Conservation (phyloP, 768 basidiomycete species). For the Trametes elegans region DNA sequence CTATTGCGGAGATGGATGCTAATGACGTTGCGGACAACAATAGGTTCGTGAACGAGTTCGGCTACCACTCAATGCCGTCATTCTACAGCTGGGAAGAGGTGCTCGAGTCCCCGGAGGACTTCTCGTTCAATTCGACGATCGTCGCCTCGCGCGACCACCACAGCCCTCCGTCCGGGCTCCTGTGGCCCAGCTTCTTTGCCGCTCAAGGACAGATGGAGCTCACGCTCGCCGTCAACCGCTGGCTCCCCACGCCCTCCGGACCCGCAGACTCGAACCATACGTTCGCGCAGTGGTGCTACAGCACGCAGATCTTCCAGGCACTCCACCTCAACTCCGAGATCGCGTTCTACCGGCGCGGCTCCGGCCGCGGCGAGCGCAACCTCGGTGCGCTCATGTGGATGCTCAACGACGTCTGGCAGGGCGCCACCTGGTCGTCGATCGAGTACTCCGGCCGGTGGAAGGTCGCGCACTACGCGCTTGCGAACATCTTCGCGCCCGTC, state of each 20-base stretch:
- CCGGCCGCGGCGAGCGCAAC: conserved; percentile 55
- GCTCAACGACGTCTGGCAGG: conserved; percentile 61
- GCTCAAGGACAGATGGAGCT: conserved; percentile 51
- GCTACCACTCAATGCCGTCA: conserved; percentile 65
- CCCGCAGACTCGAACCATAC: conserved; percentile 50
- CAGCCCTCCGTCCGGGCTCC: conserved; percentile 47
- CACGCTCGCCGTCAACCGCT: conserved; percentile 48
- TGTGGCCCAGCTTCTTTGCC: conserved; percentile 55
- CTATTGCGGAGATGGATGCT: no score
- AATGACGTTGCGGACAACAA: no score
- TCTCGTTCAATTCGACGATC: conserved; percentile 55
- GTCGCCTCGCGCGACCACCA: conserved; percentile 57
- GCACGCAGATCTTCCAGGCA: conserved; percentile 58
- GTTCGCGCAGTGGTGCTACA: conserved; percentile 62
- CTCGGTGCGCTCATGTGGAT: conserved; percentile 59
- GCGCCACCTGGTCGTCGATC: conserved; percentile 51
- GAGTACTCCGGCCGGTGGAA: conserved; percentile 62
- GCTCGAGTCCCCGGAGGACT: conserved; percentile 46
- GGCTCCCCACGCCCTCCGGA: conserved; percentile 52
- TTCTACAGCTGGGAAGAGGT: conserved; percentile 62
- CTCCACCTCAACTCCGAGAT: conserved; percentile 55
- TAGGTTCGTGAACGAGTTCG: conserved; percentile 58
- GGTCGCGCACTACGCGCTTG: conserved; percentile 50
- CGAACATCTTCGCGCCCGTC: conserved; percentile 45
- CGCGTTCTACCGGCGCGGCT: conserved; percentile 55